phyloP scores from a whole-genome alignment of 1,139 yeast genomes.

The Candida labiduridarum region DNA sequence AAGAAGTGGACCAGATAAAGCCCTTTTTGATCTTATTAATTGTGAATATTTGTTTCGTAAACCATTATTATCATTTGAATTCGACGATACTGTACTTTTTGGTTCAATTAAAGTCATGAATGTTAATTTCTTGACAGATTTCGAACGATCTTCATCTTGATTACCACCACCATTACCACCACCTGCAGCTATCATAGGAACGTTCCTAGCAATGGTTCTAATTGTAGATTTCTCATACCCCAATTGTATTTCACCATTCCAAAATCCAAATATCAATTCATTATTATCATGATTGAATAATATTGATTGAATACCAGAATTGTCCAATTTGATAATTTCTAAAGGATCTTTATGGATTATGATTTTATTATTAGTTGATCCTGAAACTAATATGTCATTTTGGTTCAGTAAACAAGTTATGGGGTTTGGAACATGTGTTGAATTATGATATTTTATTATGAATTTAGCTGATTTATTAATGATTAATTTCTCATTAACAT shows the following conservation, averaged over 20 bases:
- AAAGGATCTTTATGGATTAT: conserved; percentile 23
- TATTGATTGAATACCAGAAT: conserved; percentile 26
- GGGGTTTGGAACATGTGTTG: conserved; percentile 53
- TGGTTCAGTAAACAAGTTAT: conserved; percentile 39
- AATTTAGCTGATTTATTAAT: conserved; percentile 26
- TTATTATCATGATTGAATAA: conserved; percentile 9
- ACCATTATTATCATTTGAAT: background rate
- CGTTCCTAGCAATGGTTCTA: too few species aligned
- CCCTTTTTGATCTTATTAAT: conserved; percentile 20
- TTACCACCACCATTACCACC: conserved; percentile 16
- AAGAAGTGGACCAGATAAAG: conserved; percentile 19
- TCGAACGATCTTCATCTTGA: conserved; percentile 6
- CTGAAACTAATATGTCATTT: conserved; percentile 32
- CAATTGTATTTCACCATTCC: conserved; percentile 45
- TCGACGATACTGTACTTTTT: background rate
- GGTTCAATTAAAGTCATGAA: conserved; percentile 16
- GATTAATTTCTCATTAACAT: conserved; percentile 18
- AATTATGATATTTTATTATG: conserved; percentile 23
- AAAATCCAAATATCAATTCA: conserved; percentile 32
- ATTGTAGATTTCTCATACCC: too few species aligned
- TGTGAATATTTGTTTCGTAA: conserved; percentile 9
- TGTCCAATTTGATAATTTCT: conserved; percentile 17
- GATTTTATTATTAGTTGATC: conserved; percentile 44
- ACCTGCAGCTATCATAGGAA: conserved; percentile 20
- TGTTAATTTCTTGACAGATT: conserved; percentile 18